Base-by-base conservation (phyloP, 805 yeast genomes). In the Limtongia smithiae region DNA sequence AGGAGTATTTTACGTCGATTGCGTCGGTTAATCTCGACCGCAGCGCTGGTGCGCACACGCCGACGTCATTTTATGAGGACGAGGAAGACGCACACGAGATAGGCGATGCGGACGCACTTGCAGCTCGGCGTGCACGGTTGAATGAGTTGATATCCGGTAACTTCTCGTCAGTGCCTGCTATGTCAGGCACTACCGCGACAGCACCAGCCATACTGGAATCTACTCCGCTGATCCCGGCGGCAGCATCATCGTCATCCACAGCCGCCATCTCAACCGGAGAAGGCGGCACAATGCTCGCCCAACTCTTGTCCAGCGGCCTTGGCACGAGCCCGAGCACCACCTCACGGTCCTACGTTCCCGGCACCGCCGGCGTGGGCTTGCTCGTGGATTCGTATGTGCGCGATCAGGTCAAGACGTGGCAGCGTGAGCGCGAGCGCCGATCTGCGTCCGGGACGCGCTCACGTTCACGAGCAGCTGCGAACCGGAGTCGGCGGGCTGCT, bases 321-420 rank as follows among this genome's bases (percentile, higher is more conserved):
- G 38, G 27, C 3, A 21, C 44, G 8, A 48, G 54, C 32, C 58
- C 58, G 3, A 45, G 57, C n/a, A 46, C 53, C 7, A 35, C 54
- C 15, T 50, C 55, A 12, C 36, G 51, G 12, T 40, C 56, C 9
- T 54, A 54, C 31, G 46, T 54, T n/a, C 58, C 58, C 4, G 58
- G 58, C 4, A 27, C 50, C 5, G 44, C 57, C 1, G 58, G 58
- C 2, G 43, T 54, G 52, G 58, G 58, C 4, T 27, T 54, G 27
- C 42, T 54, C 21, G 52, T 54, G 21, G 57, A 54, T 24, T 54
- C 58, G 25, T 58, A 54, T 21, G 54, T 54, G n/a, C 49, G 58
- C 2, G 58, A 54, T n/a, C 46, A 48, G 20, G 41, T 49, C 48
- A 48, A 45, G 17, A 35, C 15, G 8, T 52, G 57, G 57, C 57